Percentiles rank a stretch among this genome's conserved stretches.
phyloP scores from a whole-genome alignment of 495 filamentous ascomycete genomes.

The Hypomontagnella submonticulosa region DNA sequence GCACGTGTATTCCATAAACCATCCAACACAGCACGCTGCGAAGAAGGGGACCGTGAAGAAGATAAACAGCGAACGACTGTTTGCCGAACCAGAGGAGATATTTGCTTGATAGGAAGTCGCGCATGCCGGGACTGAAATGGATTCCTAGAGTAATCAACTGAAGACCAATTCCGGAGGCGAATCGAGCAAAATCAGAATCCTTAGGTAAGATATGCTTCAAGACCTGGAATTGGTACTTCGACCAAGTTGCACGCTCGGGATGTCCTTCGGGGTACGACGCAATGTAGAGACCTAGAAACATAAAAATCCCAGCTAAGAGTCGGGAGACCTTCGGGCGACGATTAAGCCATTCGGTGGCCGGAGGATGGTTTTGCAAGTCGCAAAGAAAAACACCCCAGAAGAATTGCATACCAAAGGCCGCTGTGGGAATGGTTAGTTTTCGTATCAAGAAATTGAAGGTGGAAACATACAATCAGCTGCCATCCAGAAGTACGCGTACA shows the following conservation, averaged over 20 bases:
- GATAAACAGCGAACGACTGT: constrained; percentile 75
- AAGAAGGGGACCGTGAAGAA: constrained; percentile 72
- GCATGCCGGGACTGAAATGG: constrained; percentile 66
- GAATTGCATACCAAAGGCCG: constrained; percentile 69
- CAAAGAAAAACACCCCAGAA: constrained; percentile 72
- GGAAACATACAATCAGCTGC: constrained; percentile 55
- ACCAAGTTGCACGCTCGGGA: constrained; percentile 69
- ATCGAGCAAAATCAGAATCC: constrained; percentile 64
- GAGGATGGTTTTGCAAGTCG: constrained; percentile 66
- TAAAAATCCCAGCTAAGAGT: constrained; percentile 57
- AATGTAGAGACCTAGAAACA: constrained; percentile 63
- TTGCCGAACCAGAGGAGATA: constrained; percentile 73
- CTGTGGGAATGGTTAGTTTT: constrained; percentile 41
- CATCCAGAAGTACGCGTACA: constrained; percentile 66
- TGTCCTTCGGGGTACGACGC: constrained; percentile 70
- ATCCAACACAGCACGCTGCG: constrained; percentile 72
- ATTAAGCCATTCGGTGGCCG: constrained; percentile 62
- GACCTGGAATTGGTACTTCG: constrained; percentile 57
- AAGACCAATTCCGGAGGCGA: constrained; percentile 65
- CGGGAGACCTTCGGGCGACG: constrained; percentile 59
- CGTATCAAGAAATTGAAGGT: not conserved
- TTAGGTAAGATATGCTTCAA: constrained; percentile 66
- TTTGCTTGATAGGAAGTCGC: constrained; percentile 65
- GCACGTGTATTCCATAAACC: constrained; percentile 68
- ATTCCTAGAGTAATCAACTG: constrained; percentile 64